phyloP scores from a whole-genome alignment of 2,329 filamentous ascomycete species.

The Achaetomium macrosporum region DNA sequence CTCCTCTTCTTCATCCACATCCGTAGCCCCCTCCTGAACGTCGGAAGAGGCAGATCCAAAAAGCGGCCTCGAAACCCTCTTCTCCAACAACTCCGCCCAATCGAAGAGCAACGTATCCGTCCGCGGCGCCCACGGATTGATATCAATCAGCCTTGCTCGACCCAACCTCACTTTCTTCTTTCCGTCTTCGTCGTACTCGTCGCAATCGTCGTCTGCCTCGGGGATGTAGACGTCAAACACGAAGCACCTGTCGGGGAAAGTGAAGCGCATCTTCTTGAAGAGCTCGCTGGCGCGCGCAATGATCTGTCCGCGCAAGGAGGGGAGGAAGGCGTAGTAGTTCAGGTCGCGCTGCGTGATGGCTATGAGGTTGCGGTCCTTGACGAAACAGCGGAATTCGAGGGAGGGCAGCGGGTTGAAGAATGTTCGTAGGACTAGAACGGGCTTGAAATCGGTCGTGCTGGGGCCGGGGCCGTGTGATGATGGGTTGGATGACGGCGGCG shows the following conservation, averaged over 20 bases:
- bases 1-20: conserved; percentile 42
- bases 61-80: conserved; percentile 56
- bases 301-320: conserved; percentile 57
- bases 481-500: conserved; percentile 27
- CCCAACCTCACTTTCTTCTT: conserved; percentile 53
- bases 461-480: conserved; percentile 27
- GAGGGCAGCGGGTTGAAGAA: conserved; percentile 85
- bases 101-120: conserved; percentile 87
- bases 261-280: conserved; percentile 68
- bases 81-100: conserved; percentile 78
- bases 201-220: conserved; percentile 41
- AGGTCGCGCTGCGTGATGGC: conserved; percentile 84
- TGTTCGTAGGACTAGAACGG: conserved; percentile 79
- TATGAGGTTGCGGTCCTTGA: conserved; percentile 72
- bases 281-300: conserved; percentile 66
- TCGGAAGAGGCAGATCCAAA: conserved; percentile 39
- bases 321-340: conserved; percentile 82
- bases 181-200: conserved; percentile 29
- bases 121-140: conserved; percentile 87
- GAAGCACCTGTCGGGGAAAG: conserved; percentile 79
- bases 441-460: conserved; percentile 47
- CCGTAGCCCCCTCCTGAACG: neutral
- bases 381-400: conserved; percentile 93
- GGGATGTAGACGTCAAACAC: conserved; percentile 92
- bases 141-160: conserved; percentile 79